A percentile compares a stretch with the other conserved stretches of the same genome.
These are phyloP conservation scores for Glycine latifolia DNA, from an alignment of 306 rosid species.

Conservation along the genomic window DNA sequence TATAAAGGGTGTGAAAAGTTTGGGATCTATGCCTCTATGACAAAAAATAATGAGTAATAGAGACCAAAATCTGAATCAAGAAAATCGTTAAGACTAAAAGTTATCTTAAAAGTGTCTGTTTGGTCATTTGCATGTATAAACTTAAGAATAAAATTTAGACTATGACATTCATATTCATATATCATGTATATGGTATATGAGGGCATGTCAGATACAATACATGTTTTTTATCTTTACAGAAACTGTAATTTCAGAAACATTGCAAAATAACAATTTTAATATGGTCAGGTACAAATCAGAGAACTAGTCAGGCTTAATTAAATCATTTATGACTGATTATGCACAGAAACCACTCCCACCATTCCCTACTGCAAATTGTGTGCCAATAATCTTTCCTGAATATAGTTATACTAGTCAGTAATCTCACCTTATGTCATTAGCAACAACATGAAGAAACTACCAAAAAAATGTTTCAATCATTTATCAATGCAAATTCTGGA, in stretches of 20 bases:
- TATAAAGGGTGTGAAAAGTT: no score
- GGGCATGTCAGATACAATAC: neutral
- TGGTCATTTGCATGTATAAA: neutral
- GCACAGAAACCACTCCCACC: conserved; percentile 2
- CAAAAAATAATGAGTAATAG: neutral
- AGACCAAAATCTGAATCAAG: neutral
- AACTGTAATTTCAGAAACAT: neutral
- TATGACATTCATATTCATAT: neutral
- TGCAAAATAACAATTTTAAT: neutral
- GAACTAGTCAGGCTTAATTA: neutral
- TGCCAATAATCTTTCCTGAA: neutral
- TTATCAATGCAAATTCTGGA: neutral
- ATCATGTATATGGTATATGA: neutral
- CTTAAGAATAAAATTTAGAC: neutral
- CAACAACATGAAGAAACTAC: conserved; percentile 9
- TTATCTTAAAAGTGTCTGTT: no score
- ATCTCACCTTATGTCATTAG: neutral
- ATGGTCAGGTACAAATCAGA: neutral
- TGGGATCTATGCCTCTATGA: no score
- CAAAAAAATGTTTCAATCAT: neutral
- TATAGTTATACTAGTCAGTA: conserved; percentile 20
- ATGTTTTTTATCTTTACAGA: neutral
- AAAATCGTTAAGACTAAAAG: neutral
- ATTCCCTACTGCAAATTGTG: conserved; percentile 24
- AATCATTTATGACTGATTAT: neutral